Percentiles rank a stretch among this genome's conserved stretches.
These are phyloP conservation scores for Tetrastigma voinierianum DNA, from an alignment of 164 flowering plant species.

Conservation along the genomic window DNA sequence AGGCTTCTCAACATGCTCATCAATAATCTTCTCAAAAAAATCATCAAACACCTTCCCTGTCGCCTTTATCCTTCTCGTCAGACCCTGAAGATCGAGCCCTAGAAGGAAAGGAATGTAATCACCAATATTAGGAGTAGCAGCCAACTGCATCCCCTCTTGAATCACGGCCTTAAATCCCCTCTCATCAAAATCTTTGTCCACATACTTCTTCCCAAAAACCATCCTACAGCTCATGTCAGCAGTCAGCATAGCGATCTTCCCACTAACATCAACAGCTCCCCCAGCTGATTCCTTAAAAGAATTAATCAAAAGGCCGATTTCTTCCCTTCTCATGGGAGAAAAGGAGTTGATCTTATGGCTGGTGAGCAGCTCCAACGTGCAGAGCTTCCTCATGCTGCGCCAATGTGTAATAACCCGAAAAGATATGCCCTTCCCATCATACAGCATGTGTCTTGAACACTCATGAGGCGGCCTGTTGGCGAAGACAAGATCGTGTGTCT, in stretches of 20 bases:
- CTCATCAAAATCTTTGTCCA: background rate
- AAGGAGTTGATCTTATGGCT: slow-evolving; percentile 8
- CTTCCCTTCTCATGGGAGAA: slow-evolving; percentile 8
- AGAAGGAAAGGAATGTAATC: slow-evolving; percentile 44
- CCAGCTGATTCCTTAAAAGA: background rate
- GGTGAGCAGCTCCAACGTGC: slow-evolving; percentile 15
- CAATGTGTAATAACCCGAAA: slow-evolving; percentile 15
- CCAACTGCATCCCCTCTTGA: slow-evolving; percentile 36
- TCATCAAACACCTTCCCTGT: slow-evolving; percentile 31
- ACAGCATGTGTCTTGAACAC: slow-evolving; percentile 9
- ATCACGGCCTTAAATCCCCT: slow-evolving; percentile 46
- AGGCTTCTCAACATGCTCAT: slow-evolving; percentile 31
- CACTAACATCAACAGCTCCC: background rate
- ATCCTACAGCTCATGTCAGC: slow-evolving; percentile 3
- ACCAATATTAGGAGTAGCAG: slow-evolving; percentile 36
- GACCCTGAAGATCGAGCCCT: slow-evolving; percentile 37
- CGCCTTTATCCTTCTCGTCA: slow-evolving; percentile 32
- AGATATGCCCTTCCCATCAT: slow-evolving; percentile 6
- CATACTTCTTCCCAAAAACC: slow-evolving; percentile 6
- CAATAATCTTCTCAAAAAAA: slow-evolving; percentile 42
- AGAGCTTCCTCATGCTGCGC: slow-evolving; percentile 14
- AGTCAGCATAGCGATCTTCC: background rate
- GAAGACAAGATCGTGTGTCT: slow-evolving; percentile 22
- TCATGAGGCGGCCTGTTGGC: slow-evolving; percentile 19
- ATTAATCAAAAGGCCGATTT: background rate